Evolutionary conservation across 192 early-diverging fungal species (phyloP).

Genomic region (Coemansia sp.): DNA sequence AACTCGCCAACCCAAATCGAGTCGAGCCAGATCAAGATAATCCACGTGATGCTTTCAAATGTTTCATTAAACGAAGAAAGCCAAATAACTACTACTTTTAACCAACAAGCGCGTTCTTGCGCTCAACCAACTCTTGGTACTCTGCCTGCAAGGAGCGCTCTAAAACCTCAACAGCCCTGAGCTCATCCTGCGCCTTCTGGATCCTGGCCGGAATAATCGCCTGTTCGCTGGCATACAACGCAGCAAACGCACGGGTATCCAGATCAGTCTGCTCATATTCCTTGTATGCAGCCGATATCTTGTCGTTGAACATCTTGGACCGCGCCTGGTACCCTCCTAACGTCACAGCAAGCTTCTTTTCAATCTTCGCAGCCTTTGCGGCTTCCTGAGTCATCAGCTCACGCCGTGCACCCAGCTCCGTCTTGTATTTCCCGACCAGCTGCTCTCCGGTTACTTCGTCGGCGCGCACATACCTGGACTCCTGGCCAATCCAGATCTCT

Average conservation of each 20-base stretch:
- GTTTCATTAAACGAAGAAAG: background rate
- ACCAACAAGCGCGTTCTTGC: slow-evolving; percentile 20
- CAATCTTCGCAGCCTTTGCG: slow-evolving; percentile 74
- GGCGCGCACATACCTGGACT: slow-evolving; percentile 1
- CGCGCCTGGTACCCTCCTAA: slow-evolving; percentile 85
- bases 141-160: slow-evolving; percentile 66
- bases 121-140: slow-evolving; percentile 62
- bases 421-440: slow-evolving; percentile 31
- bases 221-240: slow-evolving; percentile 60
- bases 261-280: slow-evolving; percentile 60
- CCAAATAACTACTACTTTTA: background rate
- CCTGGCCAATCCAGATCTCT: slow-evolving; percentile 30
- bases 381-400: slow-evolving; percentile 75
- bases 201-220: slow-evolving; percentile 61
- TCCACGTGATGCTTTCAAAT: background rate
- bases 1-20: too few relatives aligned
- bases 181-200: slow-evolving; percentile 52
- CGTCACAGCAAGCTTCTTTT: slow-evolving; percentile 75
- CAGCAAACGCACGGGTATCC: slow-evolving; percentile 63
- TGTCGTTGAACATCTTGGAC: slow-evolving; percentile 61
- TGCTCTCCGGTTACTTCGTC: slow-evolving; percentile 5
- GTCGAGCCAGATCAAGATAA: too few relatives aligned
- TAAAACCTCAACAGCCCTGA: slow-evolving; percentile 40
- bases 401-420: slow-evolving; percentile 50
- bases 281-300: slow-evolving; percentile 59